Base-by-base conservation (phyloP, 352 stramenopile genomes). In the Aphanomyces cochlioides region DNA sequence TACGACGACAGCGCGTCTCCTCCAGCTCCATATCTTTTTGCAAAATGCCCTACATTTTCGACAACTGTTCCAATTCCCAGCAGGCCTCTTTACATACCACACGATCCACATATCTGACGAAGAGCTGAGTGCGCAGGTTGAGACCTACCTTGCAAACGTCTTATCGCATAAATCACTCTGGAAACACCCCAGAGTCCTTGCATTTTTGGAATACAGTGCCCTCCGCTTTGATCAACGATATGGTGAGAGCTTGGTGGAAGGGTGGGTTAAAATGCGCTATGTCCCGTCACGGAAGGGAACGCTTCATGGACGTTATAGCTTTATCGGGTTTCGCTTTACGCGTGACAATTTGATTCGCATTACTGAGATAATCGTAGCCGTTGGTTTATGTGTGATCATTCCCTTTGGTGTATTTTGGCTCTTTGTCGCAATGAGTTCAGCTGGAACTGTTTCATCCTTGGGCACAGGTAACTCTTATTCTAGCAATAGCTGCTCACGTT, bases 201-300 rank as follows among this genome's bases (percentile, higher is more conserved):
- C 53, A 17, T 70, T 70, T 15, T 19, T 70, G 38, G 64, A 70
- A 39, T 56, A 61, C 39, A 39, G 64, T 34, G 64, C 64, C 2
- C 39, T 70, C 8, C 64, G 64, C 39, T 70, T 70, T 19, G 53
- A 56, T 43, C 17, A 47, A 13, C 43, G 47, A 36, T 47, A 48
- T 1, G 64, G 64, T 13, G 34, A 64, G 8, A 70, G 64, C 38
- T 39, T 70, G 15, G 43, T 54, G 2, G 64, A 70, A 47, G 64
- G 64, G 28, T 70, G 64, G 64, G 64, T 70, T 36, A 70, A 70
- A 19, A 70, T 70, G 64, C 48, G 64, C 3, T 70, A 70, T 19
- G 64, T 70, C 4, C 64, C 64, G 19, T 70, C 64, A 17, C 64
- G 64, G 4, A 64, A 70, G 40, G 64, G 64, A 47, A 70, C 64